Evolutionary conservation across 176 grass and related monocot genomes (phyloP).

Genomic region (Rhynchospora breviuscula): DNA sequence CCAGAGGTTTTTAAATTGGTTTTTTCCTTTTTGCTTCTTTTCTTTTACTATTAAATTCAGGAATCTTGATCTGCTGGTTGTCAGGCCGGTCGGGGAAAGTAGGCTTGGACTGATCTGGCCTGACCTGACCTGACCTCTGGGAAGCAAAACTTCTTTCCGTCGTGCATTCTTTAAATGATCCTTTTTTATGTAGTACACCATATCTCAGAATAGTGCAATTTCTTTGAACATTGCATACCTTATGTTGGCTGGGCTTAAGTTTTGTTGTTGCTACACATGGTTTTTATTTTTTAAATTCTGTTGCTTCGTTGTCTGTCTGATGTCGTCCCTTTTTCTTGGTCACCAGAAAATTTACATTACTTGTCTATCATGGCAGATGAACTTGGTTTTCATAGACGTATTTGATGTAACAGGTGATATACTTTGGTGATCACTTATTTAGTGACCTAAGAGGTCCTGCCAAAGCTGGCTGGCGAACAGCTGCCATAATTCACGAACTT

Average conservation of each 20-base stretch:
- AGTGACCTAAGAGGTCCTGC: constrained; percentile 95
- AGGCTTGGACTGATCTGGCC: background rate
- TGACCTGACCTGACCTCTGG: background rate
- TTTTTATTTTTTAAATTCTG: background rate
- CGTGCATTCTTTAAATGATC: background rate
- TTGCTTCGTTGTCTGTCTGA: background rate
- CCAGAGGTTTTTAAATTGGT: constrained; percentile 50
- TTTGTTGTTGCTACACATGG: background rate
- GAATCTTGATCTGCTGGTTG: background rate
- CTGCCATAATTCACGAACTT: constrained; percentile 91
- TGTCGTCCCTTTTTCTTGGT: background rate
- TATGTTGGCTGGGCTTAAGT: background rate
- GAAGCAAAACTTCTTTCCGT: background rate
- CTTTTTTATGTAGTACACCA: background rate
- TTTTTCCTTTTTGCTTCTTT: background rate
- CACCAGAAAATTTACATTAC: background rate
- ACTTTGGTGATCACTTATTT: constrained; percentile 96
- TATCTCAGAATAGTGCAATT: background rate
- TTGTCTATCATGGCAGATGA: constrained; percentile 20
- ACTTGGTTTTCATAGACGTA: background rate
- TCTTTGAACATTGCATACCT: background rate
- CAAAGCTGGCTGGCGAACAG: constrained; percentile 98
- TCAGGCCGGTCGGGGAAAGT: background rate
- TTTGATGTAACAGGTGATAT: constrained; percentile 64
- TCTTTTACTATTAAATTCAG: background rate